Base-by-base conservation (phyloP, 345 rosid species). In the Cochlearia excelsa region DNA sequence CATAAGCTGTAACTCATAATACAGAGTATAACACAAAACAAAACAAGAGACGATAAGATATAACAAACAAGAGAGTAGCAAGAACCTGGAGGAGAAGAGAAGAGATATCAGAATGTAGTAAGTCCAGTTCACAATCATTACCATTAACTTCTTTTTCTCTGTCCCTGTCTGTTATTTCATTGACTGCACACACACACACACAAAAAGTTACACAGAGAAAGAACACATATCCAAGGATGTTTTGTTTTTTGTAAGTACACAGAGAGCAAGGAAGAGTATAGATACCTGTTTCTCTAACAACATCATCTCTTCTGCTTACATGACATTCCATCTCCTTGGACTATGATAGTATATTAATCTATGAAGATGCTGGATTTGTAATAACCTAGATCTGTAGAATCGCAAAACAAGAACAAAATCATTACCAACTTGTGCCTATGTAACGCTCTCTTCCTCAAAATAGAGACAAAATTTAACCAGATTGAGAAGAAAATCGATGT, bases 61-160 rank as follows among this genome's bases (percentile, higher is more conserved):
- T 16, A 30, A 6, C 3, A 41, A 27, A 10, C 5, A 44, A 30
- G 40, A 40, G 9, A 52, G 49, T 9, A 30, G 6, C 5, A 28
- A 37, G 6, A 37, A 89, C 99, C 90, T 82, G 85, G 28, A 67
- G 80, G 38, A 76, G 65, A 62, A 84, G 42, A 70, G 79, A 66
- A 26, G 84, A 74, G n/a, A 84, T 71, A 71, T 84, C 82, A 58
- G 96, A 84, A 29, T 81, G 97, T 9, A 93, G 81, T 27, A 71
- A 65, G 66, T 89, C 95, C 48, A 85, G 76, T 34, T 73, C 56
- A 70, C 29, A 64, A 4, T 43, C 83, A 4, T 65, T 61, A 0
- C 35, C 47, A 68, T 54, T 26, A 59, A 7, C 41, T 30, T 58
- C 74, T 49, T 47, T 68, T 11, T 33, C 59, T 51, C 11, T 40